phyloP scores from a whole-genome alignment of 495 filamentous ascomycete genomes.

The Aspergillus taichungensis region DNA sequence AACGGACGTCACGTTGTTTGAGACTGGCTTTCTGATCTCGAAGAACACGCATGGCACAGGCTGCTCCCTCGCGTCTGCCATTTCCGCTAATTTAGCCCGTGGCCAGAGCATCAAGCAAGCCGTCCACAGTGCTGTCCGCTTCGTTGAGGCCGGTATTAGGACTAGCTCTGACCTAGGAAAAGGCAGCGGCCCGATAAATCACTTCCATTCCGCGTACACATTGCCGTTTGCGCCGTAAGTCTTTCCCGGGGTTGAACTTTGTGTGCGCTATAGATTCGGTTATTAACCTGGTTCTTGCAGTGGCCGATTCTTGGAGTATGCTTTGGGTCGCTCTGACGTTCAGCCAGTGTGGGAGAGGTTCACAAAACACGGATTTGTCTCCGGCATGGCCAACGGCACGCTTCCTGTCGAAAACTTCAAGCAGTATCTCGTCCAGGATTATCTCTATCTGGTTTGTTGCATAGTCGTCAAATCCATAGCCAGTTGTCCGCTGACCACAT shows the following conservation, averaged over 20 bases:
- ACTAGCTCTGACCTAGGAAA: constrained; percentile 64
- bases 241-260: background rate
- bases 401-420: constrained; percentile 69
- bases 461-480: background rate
- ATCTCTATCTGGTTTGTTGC: constrained; percentile 66
- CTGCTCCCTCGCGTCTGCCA: constrained; percentile 88
- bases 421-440: constrained; percentile 81
- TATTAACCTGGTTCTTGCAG: constrained; percentile 29
- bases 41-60: constrained; percentile 93
- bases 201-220: constrained; percentile 77
- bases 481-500: background rate
- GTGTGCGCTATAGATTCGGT: background rate
- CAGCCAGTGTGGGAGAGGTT: constrained; percentile 59
- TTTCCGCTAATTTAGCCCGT: constrained; percentile 75
- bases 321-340: constrained; percentile 69
- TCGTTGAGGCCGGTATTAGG: constrained; percentile 77
- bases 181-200: constrained; percentile 85
- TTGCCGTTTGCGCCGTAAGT: constrained; percentile 78
- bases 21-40: constrained; percentile 58
- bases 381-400: constrained; percentile 62
- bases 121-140: constrained; percentile 62
- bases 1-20: constrained; percentile 44
- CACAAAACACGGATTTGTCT: constrained; percentile 72
- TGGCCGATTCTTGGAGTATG: constrained; percentile 73
- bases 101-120: constrained; percentile 53